phyloP scores from a whole-genome alignment of 228 moss, liverwort and hornwort species.

The Sphagnum fallax region DNA sequence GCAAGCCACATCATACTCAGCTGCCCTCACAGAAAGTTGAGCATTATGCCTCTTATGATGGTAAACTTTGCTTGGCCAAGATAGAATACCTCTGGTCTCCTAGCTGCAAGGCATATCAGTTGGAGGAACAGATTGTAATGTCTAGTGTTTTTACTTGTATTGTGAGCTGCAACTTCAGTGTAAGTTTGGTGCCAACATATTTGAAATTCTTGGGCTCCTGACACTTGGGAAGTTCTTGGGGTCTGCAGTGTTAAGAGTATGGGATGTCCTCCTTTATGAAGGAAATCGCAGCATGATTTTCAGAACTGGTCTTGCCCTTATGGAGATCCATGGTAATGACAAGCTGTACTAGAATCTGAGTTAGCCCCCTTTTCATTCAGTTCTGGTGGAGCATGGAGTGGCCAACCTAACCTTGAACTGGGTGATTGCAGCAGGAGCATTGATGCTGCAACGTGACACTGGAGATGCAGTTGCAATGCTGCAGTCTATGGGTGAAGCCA shows the following conservation, averaged over 20 bases:
- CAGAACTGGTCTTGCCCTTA: slow-evolving; percentile 70
- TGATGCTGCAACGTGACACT: slow-evolving; percentile 60
- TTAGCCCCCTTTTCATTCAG: too few species aligned
- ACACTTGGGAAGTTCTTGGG: slow-evolving; percentile 2
- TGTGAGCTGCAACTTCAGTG: too few species aligned
- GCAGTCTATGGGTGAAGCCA: slow-evolving; percentile 85
- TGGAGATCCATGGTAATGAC: slow-evolving; percentile 74
- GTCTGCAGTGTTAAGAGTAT: slow-evolving; percentile 79
- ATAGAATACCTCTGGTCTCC: too few species aligned
- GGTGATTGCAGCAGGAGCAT: slow-evolving; percentile 27
- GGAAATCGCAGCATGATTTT: slow-evolving; percentile 89
- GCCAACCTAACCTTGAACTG: slow-evolving; percentile 12
- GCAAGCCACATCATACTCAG: too few species aligned
- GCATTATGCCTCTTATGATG: too few species aligned
- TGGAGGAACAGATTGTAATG: too few species aligned
- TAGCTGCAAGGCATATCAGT: too few species aligned
- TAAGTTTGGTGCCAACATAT: too few species aligned
- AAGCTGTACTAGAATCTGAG: neutral
- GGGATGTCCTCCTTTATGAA: slow-evolving; percentile 89
- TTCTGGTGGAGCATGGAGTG: slow-evolving; percentile 4
- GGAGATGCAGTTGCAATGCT: slow-evolving; percentile 66
- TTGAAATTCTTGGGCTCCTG: neutral
- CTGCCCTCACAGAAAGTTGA: too few species aligned
- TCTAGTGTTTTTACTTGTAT: too few species aligned
- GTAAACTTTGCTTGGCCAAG: too few species aligned